Evolutionary conservation across 2,329 filamentous ascomycete species (phyloP).

Genomic region (Apiospora kogelbergensis): DNA sequence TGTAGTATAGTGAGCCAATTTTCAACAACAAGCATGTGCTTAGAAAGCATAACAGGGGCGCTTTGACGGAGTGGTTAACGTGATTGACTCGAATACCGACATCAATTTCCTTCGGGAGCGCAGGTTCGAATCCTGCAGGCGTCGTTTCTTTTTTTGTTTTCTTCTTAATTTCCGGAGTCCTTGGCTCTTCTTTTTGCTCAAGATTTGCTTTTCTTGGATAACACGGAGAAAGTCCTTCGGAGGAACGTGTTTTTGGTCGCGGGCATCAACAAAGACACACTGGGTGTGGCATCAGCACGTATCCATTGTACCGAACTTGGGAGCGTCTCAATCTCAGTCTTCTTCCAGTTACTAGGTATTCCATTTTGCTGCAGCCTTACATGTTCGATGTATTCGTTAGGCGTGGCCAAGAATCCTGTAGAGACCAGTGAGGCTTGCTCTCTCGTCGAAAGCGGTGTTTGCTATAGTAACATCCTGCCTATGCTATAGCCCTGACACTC

Average conservation of each 20-base stretch:
- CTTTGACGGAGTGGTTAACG: conserved; percentile 7
- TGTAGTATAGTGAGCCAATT: background rate
- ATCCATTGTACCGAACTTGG: background rate
- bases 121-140: conserved; percentile 28
- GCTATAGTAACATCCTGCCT: no score
- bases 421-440: no score
- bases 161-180: background rate
- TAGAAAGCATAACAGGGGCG: background rate
- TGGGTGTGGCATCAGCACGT: no score
- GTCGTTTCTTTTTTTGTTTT: conserved; percentile 13
- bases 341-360: no score
- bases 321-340: no score
- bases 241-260: no score
- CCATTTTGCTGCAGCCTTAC: background rate
- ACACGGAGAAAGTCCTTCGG: no score
- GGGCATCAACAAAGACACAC: no score
- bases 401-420: background rate
- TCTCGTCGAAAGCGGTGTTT: no score
- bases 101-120: conserved; percentile 28
- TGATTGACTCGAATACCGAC: conserved; percentile 20
- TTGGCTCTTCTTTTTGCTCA: background rate
- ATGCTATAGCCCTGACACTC: no score
- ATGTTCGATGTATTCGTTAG: background rate
- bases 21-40: background rate
- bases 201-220: no score